These are phyloP conservation scores for Eutrema japonicum DNA, from an alignment of 345 rosid species.

Conservation along the genomic window DNA sequence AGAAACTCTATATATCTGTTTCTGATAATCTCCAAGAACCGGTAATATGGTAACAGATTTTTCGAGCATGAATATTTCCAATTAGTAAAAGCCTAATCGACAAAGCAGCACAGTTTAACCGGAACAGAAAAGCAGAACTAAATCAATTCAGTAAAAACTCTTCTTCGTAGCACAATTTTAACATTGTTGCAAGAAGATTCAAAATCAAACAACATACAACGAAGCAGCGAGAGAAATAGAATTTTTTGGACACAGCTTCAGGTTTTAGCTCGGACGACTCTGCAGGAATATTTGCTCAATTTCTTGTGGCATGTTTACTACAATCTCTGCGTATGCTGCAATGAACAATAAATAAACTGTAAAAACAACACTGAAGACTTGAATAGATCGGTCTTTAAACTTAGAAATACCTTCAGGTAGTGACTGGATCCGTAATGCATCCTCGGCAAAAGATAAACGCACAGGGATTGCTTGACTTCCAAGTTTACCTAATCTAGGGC, in stretches of 20 bases:
- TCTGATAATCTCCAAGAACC: background rate
- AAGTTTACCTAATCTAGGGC: conserved; percentile 41
- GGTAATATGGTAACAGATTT: background rate
- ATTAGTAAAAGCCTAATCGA: background rate
- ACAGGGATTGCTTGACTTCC: conserved; percentile 53
- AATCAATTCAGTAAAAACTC: background rate
- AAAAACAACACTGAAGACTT: background rate
- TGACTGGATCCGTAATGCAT: conserved; percentile 76
- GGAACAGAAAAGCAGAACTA: background rate
- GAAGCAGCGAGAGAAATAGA: background rate
- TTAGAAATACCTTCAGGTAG: conserved; percentile 78
- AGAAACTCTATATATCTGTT: background rate
- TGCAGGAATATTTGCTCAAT: conserved; percentile 60
- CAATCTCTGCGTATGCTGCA: conserved; percentile 93
- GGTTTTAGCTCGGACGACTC: conserved; percentile 42
- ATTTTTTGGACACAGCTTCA: conserved; percentile 20
- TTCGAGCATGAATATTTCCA: background rate
- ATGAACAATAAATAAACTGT: conserved; percentile 9
- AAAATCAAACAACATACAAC: background rate
- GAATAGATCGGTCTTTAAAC: background rate
- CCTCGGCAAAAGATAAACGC: conserved; percentile 86
- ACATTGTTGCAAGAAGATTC: conserved; percentile 1
- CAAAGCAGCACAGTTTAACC: background rate
- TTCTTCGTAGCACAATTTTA: background rate
- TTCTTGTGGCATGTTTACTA: conserved; percentile 68